These are phyloP conservation scores for Lactarius quietus DNA, from an alignment of 768 basidiomycete species.

Conservation along the genomic window DNA sequence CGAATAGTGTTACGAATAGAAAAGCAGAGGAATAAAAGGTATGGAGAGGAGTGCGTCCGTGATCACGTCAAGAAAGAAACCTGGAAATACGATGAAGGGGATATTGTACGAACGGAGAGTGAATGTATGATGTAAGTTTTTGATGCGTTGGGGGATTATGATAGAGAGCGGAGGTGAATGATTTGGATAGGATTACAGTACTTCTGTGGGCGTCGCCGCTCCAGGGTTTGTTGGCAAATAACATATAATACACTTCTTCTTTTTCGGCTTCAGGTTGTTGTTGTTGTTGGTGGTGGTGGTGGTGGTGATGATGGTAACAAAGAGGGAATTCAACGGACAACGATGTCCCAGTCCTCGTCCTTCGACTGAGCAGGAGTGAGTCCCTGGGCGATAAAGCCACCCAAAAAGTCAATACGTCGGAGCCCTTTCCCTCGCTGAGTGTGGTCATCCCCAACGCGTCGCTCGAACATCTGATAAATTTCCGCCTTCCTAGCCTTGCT, in stretches of 20 bases:
- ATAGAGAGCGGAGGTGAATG: constrained; percentile 9
- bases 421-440: constrained; percentile 10
- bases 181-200: constrained; percentile 4
- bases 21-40: neutral
- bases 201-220: neutral
- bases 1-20: constrained; percentile 22
- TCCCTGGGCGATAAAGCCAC: constrained; percentile 2
- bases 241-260: constrained; percentile 19
- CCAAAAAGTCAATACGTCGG: constrained; percentile 18
- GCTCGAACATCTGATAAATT: constrained; percentile 4
- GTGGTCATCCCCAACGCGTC: neutral
- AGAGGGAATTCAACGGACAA: neutral
- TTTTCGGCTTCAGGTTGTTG: neutral
- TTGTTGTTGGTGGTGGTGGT: neutral
- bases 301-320: neutral
- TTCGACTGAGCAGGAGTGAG: constrained; percentile 17
- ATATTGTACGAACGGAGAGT: neutral
- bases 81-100: neutral
- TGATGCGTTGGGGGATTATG: constrained; percentile 3
- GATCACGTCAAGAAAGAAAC: constrained; percentile 1
- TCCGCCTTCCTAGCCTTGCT: neutral
- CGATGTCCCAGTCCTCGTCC: constrained; percentile 12
- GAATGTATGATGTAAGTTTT: neutral
- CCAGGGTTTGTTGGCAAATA: constrained; percentile 10
- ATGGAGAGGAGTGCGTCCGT: constrained; percentile 2